These are phyloP conservation scores for Suhomyces faveliae DNA, from an alignment of 805 yeast species.

Conservation along the genomic window DNA sequence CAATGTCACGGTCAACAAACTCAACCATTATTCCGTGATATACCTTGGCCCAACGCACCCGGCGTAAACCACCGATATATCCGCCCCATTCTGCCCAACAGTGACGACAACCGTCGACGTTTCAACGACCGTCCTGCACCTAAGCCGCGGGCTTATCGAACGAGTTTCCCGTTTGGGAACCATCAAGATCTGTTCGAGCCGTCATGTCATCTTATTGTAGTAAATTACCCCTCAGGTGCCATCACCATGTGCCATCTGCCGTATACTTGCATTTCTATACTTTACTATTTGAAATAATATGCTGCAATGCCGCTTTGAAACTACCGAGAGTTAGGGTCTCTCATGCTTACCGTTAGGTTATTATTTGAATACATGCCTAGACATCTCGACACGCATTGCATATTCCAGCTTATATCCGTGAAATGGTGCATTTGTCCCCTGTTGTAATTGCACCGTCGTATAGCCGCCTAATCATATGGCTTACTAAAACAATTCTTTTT, in stretches of 20 bases:
- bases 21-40: neutral
- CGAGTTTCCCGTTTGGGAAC: neutral
- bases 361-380: neutral
- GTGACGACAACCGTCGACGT: neutral
- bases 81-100: neutral
- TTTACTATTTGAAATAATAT: too few relatives aligned
- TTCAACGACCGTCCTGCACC: neutral
- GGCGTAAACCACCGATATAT: neutral
- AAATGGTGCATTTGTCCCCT: too few relatives aligned
- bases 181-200: neutral
- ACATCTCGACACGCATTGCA: neutral
- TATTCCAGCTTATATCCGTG: slow-evolving; percentile 1
- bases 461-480: neutral
- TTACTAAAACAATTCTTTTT: too few relatives aligned
- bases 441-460: too few relatives aligned
- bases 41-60: neutral
- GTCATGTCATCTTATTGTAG: neutral
- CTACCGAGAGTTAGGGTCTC: too few relatives aligned
- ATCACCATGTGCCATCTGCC: too few relatives aligned
- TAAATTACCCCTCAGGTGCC: neutral
- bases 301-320: too few relatives aligned
- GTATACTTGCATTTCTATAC: too few relatives aligned
- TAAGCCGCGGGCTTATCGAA: neutral
- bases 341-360: neutral
- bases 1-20: neutral